Evolutionary conservation across 768 basidiomycete genomes (phyloP).

Genomic region (Strobilomyces dryophilus): DNA sequence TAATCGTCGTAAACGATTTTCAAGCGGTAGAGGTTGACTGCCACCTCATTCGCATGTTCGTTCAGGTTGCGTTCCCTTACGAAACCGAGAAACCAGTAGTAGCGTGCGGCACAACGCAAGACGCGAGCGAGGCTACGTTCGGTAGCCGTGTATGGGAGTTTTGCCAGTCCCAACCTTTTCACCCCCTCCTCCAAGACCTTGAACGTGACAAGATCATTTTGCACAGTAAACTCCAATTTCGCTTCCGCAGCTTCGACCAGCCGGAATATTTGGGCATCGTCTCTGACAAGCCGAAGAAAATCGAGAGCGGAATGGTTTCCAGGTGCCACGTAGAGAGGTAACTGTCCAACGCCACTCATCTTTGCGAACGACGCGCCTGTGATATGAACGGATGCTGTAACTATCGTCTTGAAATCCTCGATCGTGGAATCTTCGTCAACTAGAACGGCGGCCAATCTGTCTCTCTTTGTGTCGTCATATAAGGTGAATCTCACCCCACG

Average conservation of each 20-base stretch:
- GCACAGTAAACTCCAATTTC: neutral
- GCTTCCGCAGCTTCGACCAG: neutral
- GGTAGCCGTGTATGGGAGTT: neutral
- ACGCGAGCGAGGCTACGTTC: neutral
- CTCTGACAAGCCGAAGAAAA: neutral
- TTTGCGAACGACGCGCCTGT: constrained; percentile 1
- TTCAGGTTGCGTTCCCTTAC: neutral
- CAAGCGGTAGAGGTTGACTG: constrained; percentile 11
- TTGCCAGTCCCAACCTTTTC: neutral
- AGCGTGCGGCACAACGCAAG: constrained; percentile 16
- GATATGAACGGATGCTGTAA: neutral
- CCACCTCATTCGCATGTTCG: neutral
- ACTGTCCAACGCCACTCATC: neutral
- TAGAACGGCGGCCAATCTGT: neutral
- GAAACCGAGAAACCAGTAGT: constrained; percentile 21
- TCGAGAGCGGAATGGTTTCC: neutral
- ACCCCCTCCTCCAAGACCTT: neutral
- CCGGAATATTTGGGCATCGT: neutral
- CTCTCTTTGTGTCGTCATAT: constrained; percentile 5
- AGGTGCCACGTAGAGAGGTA: constrained; percentile 1
- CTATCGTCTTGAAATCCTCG: constrained; percentile 11
- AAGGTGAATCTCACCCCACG: constrained; percentile 17
- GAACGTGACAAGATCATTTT: neutral
- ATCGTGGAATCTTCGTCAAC: constrained; percentile 11
- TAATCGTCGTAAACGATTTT: neutral